Base-by-base conservation (phyloP, 768 basidiomycete species). In the Russula earlei region DNA sequence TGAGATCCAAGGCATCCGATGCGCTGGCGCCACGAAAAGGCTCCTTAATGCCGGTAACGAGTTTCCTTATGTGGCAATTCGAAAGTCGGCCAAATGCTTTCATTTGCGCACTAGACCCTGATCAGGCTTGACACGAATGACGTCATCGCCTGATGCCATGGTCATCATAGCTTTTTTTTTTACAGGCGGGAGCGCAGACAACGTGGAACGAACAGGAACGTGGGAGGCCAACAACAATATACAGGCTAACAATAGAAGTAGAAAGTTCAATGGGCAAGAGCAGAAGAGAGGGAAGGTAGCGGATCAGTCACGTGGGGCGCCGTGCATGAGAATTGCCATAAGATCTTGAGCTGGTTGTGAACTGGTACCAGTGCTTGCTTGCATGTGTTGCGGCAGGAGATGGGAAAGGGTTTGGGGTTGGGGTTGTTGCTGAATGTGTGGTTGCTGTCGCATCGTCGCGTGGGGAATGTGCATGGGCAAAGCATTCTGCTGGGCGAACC, bases 271-370 rank as follows among this genome's bases (percentile, higher is more conserved):
- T 17, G 24, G 45, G 14, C 38, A 49, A 49, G 22, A 42, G 42
- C 48, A 25, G 41, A 14, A 17, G 38, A 14, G 43, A 3, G 41
- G 24, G 4, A 6, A 22, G 12, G 24, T 29, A 43, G 22, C 24
- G 24, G 48, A 51, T 81, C 72, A 88, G 63, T 88, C 85, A 69
- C 85, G 74, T 62, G 79, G 83, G 9, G 49, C 29, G 53, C 83
- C 84, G 51, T 83, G 84, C 86, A 91, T 83, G 59, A 91, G 77
- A 56, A 91, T 75, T 43, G 88, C 82, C 83, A 91, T 90, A 62
- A 91, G 71, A 66, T 91, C 88, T 59, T 85, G 83, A 42, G 81
- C 71, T 33, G 80, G 78, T 63, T 81, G 82, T 58, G 72, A 80
- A 65, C 72, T 77, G 20, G 73, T 68, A 17, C 71, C 71, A 19